These are phyloP conservation scores for Deinandra increscens DNA, from an alignment of 129 eudicot species.

Conservation along the genomic window DNA sequence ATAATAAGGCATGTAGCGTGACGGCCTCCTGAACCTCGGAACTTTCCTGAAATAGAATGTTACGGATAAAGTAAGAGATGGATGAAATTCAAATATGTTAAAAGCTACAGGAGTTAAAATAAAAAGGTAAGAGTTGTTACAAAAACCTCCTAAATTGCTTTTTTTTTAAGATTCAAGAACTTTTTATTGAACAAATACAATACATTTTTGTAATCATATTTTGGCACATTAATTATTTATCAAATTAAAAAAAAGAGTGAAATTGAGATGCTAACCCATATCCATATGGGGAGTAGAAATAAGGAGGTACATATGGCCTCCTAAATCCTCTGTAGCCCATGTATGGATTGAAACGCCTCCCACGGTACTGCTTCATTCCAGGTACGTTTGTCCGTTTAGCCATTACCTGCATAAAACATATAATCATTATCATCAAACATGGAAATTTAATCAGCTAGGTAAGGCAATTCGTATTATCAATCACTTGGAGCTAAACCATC, in stretches of 20 bases:
- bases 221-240: not conserved
- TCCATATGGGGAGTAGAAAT: slow-evolving; percentile 77
- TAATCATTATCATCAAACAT: not conserved
- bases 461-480: too few relatives aligned
- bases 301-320: slow-evolving; percentile 78
- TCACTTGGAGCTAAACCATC: not conserved
- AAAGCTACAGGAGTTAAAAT: not conserved
- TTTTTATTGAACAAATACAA: not conserved
- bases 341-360: slow-evolving; percentile 72
- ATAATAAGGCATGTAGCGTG: slow-evolving; percentile 87
- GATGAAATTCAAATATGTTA: not conserved
- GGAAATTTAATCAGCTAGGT: too few relatives aligned
- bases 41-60: slow-evolving; percentile 63
- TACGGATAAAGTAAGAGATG: not conserved
- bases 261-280: slow-evolving; percentile 54
- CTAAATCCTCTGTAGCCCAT: slow-evolving; percentile 52
- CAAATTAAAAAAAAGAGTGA: not conserved
- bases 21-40: slow-evolving; percentile 89
- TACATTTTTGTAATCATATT: not conserved
- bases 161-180: not conserved
- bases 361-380: slow-evolving; percentile 88
- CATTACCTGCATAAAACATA: slow-evolving; percentile 47
- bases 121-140: not conserved
- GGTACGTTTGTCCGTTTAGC: slow-evolving; percentile 95
- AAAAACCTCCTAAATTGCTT: too few relatives aligned